These are phyloP conservation scores for Fusarium mundagurra DNA, from an alignment of 2,329 filamentous ascomycete species.

Conservation along the genomic window DNA sequence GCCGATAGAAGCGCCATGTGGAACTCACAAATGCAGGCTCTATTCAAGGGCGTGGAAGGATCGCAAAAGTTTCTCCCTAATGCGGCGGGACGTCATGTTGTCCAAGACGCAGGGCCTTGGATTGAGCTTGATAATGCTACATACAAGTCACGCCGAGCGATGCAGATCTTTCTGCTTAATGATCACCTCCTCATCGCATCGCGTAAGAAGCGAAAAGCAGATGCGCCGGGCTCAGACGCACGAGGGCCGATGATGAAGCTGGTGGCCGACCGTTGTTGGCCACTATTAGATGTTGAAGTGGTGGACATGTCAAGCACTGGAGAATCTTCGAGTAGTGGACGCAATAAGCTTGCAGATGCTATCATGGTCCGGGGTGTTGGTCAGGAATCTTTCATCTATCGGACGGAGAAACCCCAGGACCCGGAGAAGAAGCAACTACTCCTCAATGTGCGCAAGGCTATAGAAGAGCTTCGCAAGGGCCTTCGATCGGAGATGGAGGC, in stretches of 20 bases:
- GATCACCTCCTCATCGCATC: slow-evolving; percentile 93
- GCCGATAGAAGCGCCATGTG: slow-evolving; percentile 73
- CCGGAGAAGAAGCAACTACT: slow-evolving; percentile 83
- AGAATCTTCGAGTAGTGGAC: slow-evolving; percentile 59
- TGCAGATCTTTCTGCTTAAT: slow-evolving; percentile 92
- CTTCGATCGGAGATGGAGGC: slow-evolving; percentile 88
- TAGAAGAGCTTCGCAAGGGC: slow-evolving; percentile 89
- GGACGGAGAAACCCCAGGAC: slow-evolving; percentile 83
- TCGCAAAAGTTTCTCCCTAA: slow-evolving; percentile 97
- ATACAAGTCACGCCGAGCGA: slow-evolving; percentile 89
- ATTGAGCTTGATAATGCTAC: slow-evolving; percentile 97
- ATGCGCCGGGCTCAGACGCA: slow-evolving; percentile 64
- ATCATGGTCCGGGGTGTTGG: slow-evolving; percentile 89
- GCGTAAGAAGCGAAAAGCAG: slow-evolving; percentile 89
- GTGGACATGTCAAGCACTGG: slow-evolving; percentile 81
- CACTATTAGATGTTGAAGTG: slow-evolving; percentile 90
- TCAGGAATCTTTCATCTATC: slow-evolving; percentile 92
- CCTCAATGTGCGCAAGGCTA: slow-evolving; percentile 89
- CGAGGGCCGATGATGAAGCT: slow-evolving; percentile 75
- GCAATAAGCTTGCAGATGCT: slow-evolving; percentile 79
- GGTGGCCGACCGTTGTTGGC: slow-evolving; percentile 94
- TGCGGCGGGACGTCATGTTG: slow-evolving; percentile 88
- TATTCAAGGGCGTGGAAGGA: slow-evolving; percentile 98
- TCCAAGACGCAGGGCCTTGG: slow-evolving; percentile 93
- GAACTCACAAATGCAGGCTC: slow-evolving; percentile 75